Base-by-base conservation (phyloP, 371 early-diverging fungal genomes). In the Syncephalastrum contaminatum region DNA sequence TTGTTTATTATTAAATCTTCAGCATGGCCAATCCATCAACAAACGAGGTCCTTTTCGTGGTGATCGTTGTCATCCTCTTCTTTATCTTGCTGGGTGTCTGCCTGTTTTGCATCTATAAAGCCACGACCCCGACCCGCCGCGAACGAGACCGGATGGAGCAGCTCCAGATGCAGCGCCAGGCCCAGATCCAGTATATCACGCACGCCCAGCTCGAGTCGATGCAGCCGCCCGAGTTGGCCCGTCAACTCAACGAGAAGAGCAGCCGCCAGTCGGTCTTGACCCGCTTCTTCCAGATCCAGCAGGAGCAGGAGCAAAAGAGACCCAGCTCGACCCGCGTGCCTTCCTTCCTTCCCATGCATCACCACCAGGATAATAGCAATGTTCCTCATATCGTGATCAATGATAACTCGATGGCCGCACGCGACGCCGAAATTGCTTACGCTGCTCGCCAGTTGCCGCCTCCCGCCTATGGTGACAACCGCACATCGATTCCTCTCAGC, bases 191-290 rank as follows among this genome's bases (percentile, higher is more conserved):
- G 16, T 54, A 59, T 15, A 58, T 58, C 21, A 58, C 67, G 3
- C 62, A 59, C 12, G 58, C 75, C 5, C 66, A 63, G 21, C 58
- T 63, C 20, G 63, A 63, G 46, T 51, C 63, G 18, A 44, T 63
- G 44, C 43, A 55, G 46, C 63, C 63, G 8, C 56, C 63, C 18
- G 59, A 59, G 42, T 44, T 63, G 40, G 53, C 56, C 20, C 39
- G 42, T 12, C 63, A 63, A 14, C 50, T 63, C 10, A 50, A 55
- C 25, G 57, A 48, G 18, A 55, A 55, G 30, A 50, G 49, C 21
- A 63, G 54, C 30, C 63, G 63, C 16, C 57, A 44, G 39, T 63
- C 63, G 7, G 36, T 63, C 18, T 51, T 63, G 4, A 48, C 57
- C 30, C 51, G 53, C 16, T 45, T 62, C 16, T 52, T 62, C n/a